Base-by-base conservation (phyloP, 129 eudicot species). In the Flaveria brownii region DNA sequence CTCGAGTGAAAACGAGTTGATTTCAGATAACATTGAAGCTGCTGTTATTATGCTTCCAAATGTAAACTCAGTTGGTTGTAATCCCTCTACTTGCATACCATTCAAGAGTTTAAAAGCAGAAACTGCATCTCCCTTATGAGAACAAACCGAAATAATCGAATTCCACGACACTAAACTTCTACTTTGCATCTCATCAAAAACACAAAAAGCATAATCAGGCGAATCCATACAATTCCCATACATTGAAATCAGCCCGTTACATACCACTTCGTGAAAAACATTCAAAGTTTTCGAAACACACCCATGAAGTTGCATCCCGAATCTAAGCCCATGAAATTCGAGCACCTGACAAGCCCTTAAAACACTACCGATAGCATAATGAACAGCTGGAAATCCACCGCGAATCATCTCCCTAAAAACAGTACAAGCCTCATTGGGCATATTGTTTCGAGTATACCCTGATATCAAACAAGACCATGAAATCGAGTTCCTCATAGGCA, bases 381-480 rank as follows among this genome's bases (percentile, higher is more conserved):
- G 86, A 82, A 79, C 89, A 11, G 91, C 90, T 14, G 78, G 6
- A 74, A 76, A 71, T 23, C 97, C 96, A 3, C 41, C 82, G 43
- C 81, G 63, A 28, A 91, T 67, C 96, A 94, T 88, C 30, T 80
- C 87, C 43, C 82, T 64, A 42, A 94, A 91, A 64, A 77, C 63
- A 70, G 2, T 69, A 78, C 90, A 84, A 0, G 96, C 96, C 61
- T 87, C 85, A 30, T 71, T 1, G 28, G 82, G 74, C 86, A 88
- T 77, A 1, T 73, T 85, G 73, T 87, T 88, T 70, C 84, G 87
- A 4, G 84, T 77, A 76, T 83, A 94, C 77, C 98, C 98, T 11
- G 97, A 87, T 71, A 94, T 84, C 90, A 94, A 77, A 73, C 97
- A 91, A 52, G 97, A 85, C 98, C 98, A 94, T 10, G 96, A 70